phyloP scores from a whole-genome alignment of 73 alveolate species.

The Uronychia binucleata region DNA sequence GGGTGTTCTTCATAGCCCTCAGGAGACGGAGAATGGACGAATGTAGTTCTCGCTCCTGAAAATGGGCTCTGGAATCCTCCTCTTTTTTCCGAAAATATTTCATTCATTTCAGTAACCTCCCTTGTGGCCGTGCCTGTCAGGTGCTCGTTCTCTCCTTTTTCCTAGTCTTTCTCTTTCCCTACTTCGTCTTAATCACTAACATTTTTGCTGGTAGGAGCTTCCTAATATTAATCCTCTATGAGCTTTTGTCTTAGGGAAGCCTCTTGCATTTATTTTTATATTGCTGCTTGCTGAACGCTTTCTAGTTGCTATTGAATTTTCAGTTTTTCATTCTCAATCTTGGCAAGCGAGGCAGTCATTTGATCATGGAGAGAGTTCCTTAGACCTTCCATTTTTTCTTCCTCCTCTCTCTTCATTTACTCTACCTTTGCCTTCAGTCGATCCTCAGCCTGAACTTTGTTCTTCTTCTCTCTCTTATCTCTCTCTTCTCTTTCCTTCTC shows the following conservation, averaged over 20 bases:
- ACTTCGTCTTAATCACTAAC: background rate
- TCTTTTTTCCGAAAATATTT: background rate
- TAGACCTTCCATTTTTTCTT: background rate
- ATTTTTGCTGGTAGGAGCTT: background rate
- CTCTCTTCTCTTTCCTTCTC: background rate
- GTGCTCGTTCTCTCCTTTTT: background rate
- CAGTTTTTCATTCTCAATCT: background rate
- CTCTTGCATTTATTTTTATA: too few species aligned
- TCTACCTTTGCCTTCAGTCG: too few species aligned
- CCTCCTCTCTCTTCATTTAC: background rate
- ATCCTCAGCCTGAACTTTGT: background rate
- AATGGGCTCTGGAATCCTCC: background rate
- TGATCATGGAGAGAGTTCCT: too few species aligned
- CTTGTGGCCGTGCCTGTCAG: background rate
- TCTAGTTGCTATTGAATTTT: too few species aligned
- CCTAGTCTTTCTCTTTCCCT: background rate
- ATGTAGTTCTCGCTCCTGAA: too few species aligned
- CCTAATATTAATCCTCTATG: background rate
- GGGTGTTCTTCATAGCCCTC: too few species aligned
- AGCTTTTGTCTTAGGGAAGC: background rate
- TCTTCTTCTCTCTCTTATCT: background rate
- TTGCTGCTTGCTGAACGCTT: too few species aligned
- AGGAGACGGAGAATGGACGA: too few species aligned
- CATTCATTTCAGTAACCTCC: background rate
- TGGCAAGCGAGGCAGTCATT: too few species aligned